Evolutionary conservation across 2,329 filamentous ascomycete species (phyloP).

Genomic region (Cercospora janseana): DNA sequence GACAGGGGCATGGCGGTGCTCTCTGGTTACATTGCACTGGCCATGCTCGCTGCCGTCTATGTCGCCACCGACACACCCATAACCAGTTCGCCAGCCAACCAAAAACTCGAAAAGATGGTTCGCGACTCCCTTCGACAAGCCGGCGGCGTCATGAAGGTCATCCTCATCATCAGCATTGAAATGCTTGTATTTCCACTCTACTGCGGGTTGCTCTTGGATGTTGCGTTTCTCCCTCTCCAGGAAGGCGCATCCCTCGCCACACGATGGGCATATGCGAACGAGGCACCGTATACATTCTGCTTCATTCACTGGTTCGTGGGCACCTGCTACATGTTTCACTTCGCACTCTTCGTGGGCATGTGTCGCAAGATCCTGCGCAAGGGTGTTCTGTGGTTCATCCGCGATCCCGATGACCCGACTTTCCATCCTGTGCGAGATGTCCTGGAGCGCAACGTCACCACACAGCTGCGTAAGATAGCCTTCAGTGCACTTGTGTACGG

Average conservation of each 20-base stretch:
- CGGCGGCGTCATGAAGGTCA: constrained; percentile 95
- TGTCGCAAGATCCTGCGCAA: constrained; percentile 95
- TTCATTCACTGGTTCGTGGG: constrained; percentile 99
- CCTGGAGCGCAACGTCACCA: constrained; percentile 84
- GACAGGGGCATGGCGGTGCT: constrained; percentile 71
- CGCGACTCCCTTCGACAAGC: constrained; percentile 87
- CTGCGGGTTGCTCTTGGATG: constrained; percentile 85
- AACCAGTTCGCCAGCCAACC: constrained; percentile 59
- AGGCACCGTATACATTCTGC: constrained; percentile 81
- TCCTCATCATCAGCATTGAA: constrained; percentile 96
- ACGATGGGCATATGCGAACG: constrained; percentile 72
- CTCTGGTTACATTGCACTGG: constrained; percentile 76
- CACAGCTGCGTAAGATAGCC: constrained; percentile 90
- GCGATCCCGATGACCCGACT: constrained; percentile 95
- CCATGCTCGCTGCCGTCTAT: constrained; percentile 72
- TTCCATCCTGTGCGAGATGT: constrained; percentile 98
- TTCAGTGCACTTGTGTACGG: constrained; percentile 97
- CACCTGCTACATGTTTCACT: constrained; percentile 99
- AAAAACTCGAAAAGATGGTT: constrained; percentile 67
- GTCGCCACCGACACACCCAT: constrained; percentile 71
- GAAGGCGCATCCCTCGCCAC: constrained; percentile 74
- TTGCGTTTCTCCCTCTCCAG: constrained; percentile 86
- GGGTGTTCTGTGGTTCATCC: constrained; percentile 95
- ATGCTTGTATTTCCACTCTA: constrained; percentile 98
- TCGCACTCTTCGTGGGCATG: constrained; percentile 97